phyloP scores from a whole-genome alignment of 2,329 filamentous ascomycete species.

The Xylariaceae sp. region DNA sequence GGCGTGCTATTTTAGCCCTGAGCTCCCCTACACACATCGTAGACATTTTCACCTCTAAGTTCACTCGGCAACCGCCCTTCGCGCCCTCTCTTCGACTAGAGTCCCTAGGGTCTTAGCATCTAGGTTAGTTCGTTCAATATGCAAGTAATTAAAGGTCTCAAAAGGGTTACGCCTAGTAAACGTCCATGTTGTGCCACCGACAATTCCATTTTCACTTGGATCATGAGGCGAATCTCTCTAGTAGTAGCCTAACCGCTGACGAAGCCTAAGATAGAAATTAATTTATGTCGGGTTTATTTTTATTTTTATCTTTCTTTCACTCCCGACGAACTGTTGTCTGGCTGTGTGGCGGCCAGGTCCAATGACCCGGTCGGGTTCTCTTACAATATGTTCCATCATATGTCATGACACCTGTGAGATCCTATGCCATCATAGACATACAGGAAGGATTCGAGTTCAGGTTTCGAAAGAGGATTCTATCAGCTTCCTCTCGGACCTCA shows the following conservation, averaged over 20 bases:
- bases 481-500: not conserved
- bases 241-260: not conserved
- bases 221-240: not conserved
- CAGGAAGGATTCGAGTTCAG: slow-evolving; percentile 16
- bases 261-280: not conserved
- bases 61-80: slow-evolving; percentile 23
- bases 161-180: slow-evolving; percentile 19
- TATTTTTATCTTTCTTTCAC: not conserved
- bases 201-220: slow-evolving; percentile 8
- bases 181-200: slow-evolving; percentile 27
- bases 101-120: slow-evolving; percentile 3
- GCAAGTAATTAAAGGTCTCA: slow-evolving; percentile 12
- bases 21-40: not conserved
- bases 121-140: not conserved
- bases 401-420: too few relatives aligned
- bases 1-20: slow-evolving; percentile 5
- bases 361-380: slow-evolving; percentile 5
- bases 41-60: slow-evolving; percentile 6
- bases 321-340: slow-evolving; percentile 5
- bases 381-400: slow-evolving; percentile 14
- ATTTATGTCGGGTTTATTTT: slow-evolving; percentile 8
- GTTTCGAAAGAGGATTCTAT: slow-evolving; percentile 17
- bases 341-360: slow-evolving; percentile 15
- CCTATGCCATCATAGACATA: slow-evolving; percentile 8
- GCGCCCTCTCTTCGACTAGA: slow-evolving; percentile 10